Evolutionary conservation across 768 basidiomycete species (phyloP).

Genomic region (Leccinum ochraceum): DNA sequence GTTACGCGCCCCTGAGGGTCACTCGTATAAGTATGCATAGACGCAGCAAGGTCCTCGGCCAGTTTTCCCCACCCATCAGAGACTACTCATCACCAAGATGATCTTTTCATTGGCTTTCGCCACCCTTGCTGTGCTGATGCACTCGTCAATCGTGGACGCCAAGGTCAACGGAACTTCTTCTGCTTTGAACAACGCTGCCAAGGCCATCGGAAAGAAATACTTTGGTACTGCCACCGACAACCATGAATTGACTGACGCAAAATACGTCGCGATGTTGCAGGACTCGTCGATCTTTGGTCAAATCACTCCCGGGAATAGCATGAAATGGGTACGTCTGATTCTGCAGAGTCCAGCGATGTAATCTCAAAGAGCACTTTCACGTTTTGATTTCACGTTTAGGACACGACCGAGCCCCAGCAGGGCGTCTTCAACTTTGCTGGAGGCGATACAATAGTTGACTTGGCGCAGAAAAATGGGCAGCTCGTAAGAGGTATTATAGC

Average conservation of each 20-base stretch:
- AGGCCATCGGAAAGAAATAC: slow-evolving; percentile 41
- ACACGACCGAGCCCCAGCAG: slow-evolving; percentile 23
- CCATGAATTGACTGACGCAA: slow-evolving; percentile 40
- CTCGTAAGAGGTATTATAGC: slow-evolving; percentile 16
- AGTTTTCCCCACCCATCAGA: neutral
- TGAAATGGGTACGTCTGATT: slow-evolving; percentile 22
- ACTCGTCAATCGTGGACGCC: neutral
- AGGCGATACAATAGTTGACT: slow-evolving; percentile 21
- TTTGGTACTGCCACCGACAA: slow-evolving; percentile 52
- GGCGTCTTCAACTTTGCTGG: slow-evolving; percentile 25
- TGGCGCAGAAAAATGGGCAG: slow-evolving; percentile 21
- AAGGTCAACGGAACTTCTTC: neutral
- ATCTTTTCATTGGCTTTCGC: slow-evolving; percentile 7
- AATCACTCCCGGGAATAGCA: slow-evolving; percentile 20
- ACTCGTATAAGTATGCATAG: neutral
- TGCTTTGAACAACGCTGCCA: slow-evolving; percentile 38
- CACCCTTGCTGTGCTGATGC: slow-evolving; percentile 5
- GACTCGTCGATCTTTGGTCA: slow-evolving; percentile 16
- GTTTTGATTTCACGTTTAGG: slow-evolving; percentile 1
- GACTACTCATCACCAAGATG: neutral
- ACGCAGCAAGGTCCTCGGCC: neutral
- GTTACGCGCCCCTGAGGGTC: neutral
- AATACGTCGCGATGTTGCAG: slow-evolving; percentile 9
- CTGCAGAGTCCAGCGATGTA: neutral
- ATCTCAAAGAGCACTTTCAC: neutral